phyloP scores from a whole-genome alignment of 2,329 filamentous ascomycete genomes.

The Aspergillus candidus region DNA sequence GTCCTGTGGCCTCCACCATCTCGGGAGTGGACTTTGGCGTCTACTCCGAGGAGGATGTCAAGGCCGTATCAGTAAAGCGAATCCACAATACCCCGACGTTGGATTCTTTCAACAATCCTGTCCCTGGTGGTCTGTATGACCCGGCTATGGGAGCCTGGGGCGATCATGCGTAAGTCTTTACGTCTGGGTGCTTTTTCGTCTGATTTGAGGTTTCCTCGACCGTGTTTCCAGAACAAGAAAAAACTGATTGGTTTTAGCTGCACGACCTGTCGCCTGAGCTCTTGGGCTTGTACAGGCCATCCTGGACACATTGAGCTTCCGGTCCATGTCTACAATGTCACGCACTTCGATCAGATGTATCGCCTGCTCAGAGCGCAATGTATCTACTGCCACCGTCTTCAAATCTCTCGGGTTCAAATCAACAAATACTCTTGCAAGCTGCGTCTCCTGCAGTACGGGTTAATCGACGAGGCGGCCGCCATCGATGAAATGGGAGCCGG shows the following conservation, averaged over 20 bases:
- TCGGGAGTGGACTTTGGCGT: constrained; percentile 85
- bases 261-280: constrained; percentile 82
- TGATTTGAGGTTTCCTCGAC: constrained; percentile 6
- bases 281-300: constrained; percentile 81
- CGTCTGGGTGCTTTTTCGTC: constrained; percentile 2
- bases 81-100: constrained; percentile 94
- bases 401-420: constrained; percentile 67
- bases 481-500: constrained; percentile 47
- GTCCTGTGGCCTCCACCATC: constrained; percentile 77
- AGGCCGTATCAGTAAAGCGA: constrained; percentile 81
- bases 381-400: constrained; percentile 82
- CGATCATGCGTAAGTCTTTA: constrained; percentile 63
- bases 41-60: constrained; percentile 75
- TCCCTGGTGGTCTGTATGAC: constrained; percentile 88
- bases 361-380: constrained; percentile 82
- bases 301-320: constrained; percentile 92
- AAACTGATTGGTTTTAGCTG: constrained; percentile 54
- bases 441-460: constrained; percentile 74
- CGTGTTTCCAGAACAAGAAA: constrained; percentile 10
- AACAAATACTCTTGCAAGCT: constrained; percentile 80
- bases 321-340: constrained; percentile 89
- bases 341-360: constrained; percentile 88
- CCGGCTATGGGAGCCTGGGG: constrained; percentile 84
- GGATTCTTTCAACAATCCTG: constrained; percentile 81
- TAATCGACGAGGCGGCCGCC: constrained; percentile 62